A percentile compares a stretch with the other conserved stretches of the same genome.
These are phyloP conservation scores for Aspergillus saccharolyticus DNA, from an alignment of 495 filamentous ascomycete genomes.

Conservation along the genomic window DNA sequence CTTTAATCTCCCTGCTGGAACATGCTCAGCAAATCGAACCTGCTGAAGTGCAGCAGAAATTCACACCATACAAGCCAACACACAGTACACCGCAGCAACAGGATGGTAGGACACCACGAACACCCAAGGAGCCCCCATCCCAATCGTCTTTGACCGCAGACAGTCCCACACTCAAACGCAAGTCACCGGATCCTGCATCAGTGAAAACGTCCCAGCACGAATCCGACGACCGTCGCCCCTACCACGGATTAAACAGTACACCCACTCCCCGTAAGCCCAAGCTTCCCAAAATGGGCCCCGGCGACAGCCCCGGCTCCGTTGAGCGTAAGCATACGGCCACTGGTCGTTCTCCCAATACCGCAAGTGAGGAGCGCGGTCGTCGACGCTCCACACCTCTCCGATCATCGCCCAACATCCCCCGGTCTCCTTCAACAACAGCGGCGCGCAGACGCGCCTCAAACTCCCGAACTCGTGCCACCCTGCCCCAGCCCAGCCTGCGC, in stretches of 20 bases:
- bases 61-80: background rate
- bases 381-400: slow-evolving; percentile 14
- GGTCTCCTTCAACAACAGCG: slow-evolving; percentile 16
- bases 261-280: slow-evolving; percentile 26
- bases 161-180: slow-evolving; percentile 41
- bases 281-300: slow-evolving; percentile 32
- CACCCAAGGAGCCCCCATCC: slow-evolving; percentile 1
- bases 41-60: background rate
- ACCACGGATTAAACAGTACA: slow-evolving; percentile 18
- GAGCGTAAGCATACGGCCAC: slow-evolving; percentile 23
- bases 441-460: slow-evolving; percentile 17
- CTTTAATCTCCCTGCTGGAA: slow-evolving; percentile 16
- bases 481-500: slow-evolving; percentile 15
- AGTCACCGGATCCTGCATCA: slow-evolving; percentile 36
- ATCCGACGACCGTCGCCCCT: slow-evolving; percentile 11
- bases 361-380: slow-evolving; percentile 15
- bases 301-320: slow-evolving; percentile 38
- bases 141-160: slow-evolving; percentile 27
- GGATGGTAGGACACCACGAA: slow-evolving; percentile 12
- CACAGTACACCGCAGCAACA: slow-evolving; percentile 2
- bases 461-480: slow-evolving; percentile 19
- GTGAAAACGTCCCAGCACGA: slow-evolving; percentile 2
- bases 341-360: slow-evolving; percentile 4
- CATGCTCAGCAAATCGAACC: background rate
- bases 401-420: slow-evolving; percentile 4